Percentiles rank a stretch among this genome's conserved stretches.
phyloP scores from a whole-genome alignment of 192 early-diverging fungal species.

The Oehlia diaphana region DNA sequence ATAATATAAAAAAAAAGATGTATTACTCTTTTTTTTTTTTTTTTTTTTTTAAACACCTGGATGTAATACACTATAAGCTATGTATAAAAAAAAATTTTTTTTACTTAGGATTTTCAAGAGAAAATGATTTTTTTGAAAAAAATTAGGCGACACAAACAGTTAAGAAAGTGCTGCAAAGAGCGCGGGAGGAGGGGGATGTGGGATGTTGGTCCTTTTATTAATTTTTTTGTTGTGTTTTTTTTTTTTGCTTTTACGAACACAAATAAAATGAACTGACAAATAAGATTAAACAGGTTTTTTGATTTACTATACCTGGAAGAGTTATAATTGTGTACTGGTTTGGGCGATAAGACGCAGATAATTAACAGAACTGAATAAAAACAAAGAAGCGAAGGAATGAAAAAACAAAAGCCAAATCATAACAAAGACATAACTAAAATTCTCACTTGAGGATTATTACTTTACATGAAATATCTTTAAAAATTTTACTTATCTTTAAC shows the following conservation, averaged over 20 bases:
- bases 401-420: not conserved
- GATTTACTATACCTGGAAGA: not conserved
- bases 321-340: not conserved
- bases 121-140: not conserved
- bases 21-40: no score
- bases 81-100: not conserved
- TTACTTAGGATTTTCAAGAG: not conserved
- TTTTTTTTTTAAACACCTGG: no score
- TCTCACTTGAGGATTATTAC: not conserved
- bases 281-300: not conserved
- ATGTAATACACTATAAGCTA: not conserved
- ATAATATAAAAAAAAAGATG: not conserved
- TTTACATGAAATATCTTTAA: not conserved
- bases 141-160: not conserved
- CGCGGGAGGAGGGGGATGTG: not conserved
- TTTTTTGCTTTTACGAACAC: not conserved
- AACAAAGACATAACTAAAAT: not conserved
- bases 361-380: not conserved
- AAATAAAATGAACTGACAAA: not conserved
- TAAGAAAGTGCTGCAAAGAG: not conserved
- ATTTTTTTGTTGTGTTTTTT: not conserved
- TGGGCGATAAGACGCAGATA: not conserved
- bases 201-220: not conserved
- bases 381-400: not conserved
- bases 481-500: not conserved